These are phyloP conservation scores for Aplosporella prunicola DNA, from an alignment of 2,329 filamentous ascomycete genomes.

Conservation along the genomic window DNA sequence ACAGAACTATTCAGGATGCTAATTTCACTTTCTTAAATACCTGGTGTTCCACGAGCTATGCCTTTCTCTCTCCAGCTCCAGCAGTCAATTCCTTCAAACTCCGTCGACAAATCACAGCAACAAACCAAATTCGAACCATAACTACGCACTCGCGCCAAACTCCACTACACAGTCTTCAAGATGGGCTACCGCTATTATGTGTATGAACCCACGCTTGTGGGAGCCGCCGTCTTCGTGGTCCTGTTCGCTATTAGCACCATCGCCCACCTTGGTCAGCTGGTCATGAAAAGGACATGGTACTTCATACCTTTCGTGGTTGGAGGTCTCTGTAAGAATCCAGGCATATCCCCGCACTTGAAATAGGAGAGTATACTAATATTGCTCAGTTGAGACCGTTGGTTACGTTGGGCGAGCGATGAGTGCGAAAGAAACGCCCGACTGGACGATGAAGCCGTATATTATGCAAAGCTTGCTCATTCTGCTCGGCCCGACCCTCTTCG, in stretches of 20 bases:
- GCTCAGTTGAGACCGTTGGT: constrained; percentile 41
- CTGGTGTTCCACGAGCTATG: too few species aligned
- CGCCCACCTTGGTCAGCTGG: constrained; percentile 30
- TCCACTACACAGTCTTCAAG: too few species aligned
- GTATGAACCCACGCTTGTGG: constrained; percentile 21
- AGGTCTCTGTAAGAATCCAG: constrained; percentile 33
- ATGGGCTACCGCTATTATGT: constrained; percentile 26
- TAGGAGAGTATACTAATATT: not conserved
- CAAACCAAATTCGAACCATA: too few species aligned
- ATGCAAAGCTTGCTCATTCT: constrained; percentile 37
- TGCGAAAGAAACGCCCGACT: constrained; percentile 20
- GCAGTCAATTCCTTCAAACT: too few species aligned
- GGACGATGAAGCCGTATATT: constrained; percentile 32
- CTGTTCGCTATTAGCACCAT: constrained; percentile 22
- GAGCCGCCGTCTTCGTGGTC: constrained; percentile 22
- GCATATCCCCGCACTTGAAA: not conserved
- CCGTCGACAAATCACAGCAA: too few species aligned
- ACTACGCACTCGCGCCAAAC: too few species aligned
- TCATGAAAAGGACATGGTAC: constrained; percentile 38
- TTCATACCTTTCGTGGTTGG: constrained; percentile 44
- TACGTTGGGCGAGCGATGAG: constrained; percentile 42
- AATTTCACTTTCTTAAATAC: too few species aligned
- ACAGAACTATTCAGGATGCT: too few species aligned
- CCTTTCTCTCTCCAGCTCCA: too few species aligned
- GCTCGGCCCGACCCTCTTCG: constrained; percentile 38